These are phyloP conservation scores for Phytophthora fragariaefolia DNA, from an alignment of 352 stramenopile species.

Conservation along the genomic window DNA sequence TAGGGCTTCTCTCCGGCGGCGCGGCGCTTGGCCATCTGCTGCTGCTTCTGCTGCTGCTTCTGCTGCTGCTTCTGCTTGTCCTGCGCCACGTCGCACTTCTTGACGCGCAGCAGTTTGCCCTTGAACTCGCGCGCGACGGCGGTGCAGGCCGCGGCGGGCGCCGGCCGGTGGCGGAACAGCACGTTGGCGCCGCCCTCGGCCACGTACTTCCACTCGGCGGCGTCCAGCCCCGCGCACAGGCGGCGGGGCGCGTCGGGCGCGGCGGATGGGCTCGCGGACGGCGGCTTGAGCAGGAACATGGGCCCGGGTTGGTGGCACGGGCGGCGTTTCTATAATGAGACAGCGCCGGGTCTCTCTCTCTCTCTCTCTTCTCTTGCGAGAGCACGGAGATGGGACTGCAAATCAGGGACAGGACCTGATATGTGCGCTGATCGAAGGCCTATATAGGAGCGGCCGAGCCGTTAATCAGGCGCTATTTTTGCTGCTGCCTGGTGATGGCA, in stretches of 20 bases:
- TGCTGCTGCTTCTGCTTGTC: neutral
- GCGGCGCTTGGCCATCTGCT: constrained; percentile 44
- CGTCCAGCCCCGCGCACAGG: constrained; percentile 36
- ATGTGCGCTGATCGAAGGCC: neutral
- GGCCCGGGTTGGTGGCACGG: neutral
- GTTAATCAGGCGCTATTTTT: neutral
- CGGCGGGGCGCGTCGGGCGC: constrained; percentile 15
- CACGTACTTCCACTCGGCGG: constrained; percentile 88
- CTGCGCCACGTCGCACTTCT: constrained; percentile 74
- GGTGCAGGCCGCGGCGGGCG: constrained; percentile 12
- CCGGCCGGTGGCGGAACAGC: constrained; percentile 76
- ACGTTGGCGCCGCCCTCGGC: constrained; percentile 88
- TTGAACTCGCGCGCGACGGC: constrained; percentile 50
- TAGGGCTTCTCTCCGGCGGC: constrained; percentile 37
- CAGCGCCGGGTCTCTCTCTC: no score
- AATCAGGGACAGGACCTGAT: neutral
- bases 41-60: constrained; percentile 35
- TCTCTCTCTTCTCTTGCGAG: no score
- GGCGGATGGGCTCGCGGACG: constrained; percentile 19
- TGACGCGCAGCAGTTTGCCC: constrained; percentile 82
- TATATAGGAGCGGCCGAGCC: neutral
- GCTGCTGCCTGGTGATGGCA: no score
- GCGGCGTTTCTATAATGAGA: constrained; percentile 25
- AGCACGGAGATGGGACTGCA: neutral
- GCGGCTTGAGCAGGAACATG: constrained; percentile 66